Percentiles rank a stretch among this genome's conserved stretches.
These are phyloP conservation scores for Pseudocercospora fijiensis DNA, from an alignment of 2,329 filamentous ascomycete species.

Conservation along the genomic window DNA sequence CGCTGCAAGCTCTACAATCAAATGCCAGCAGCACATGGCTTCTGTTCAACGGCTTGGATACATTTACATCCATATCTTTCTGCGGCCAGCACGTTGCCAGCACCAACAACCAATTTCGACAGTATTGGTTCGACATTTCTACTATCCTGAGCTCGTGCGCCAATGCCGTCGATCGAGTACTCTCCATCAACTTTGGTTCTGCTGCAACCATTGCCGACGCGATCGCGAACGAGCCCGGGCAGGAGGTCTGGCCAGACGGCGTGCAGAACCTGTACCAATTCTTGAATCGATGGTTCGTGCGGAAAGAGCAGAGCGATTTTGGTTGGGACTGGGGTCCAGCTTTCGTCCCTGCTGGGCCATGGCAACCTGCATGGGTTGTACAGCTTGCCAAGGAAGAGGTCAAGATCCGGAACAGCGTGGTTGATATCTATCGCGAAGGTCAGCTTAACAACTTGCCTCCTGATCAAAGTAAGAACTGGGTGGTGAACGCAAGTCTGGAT, in stretches of 20 bases:
- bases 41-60: conserved; percentile 63
- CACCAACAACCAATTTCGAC: conserved; percentile 63
- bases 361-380: conserved; percentile 59
- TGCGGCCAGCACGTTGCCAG: conserved; percentile 56
- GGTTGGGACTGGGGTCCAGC: conserved; percentile 61
- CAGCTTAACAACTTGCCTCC: conserved; percentile 60
- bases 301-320: conserved; percentile 63
- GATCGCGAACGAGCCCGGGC: conserved; percentile 52
- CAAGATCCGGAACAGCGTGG: conserved; percentile 54
- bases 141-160: conserved; percentile 47
- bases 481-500: conserved; percentile 62
- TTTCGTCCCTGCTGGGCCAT: conserved; percentile 60
- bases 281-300: conserved; percentile 55
- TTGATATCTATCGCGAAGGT: conserved; percentile 60
- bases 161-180: conserved; percentile 34
- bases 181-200: conserved; percentile 58
- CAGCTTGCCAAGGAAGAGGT: conserved; percentile 49
- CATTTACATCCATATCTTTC: conserved; percentile 57
- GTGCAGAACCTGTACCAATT: conserved; percentile 55
- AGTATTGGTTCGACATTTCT: conserved; percentile 61
- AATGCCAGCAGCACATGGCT: conserved; percentile 52
- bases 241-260: conserved; percentile 51
- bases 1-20: conserved; percentile 43
- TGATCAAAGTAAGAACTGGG: conserved; percentile 58
- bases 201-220: conserved; percentile 54